These are phyloP conservation scores for Pythium sukuiense DNA, from an alignment of 352 stramenopile genomes.

Conservation along the genomic window DNA sequence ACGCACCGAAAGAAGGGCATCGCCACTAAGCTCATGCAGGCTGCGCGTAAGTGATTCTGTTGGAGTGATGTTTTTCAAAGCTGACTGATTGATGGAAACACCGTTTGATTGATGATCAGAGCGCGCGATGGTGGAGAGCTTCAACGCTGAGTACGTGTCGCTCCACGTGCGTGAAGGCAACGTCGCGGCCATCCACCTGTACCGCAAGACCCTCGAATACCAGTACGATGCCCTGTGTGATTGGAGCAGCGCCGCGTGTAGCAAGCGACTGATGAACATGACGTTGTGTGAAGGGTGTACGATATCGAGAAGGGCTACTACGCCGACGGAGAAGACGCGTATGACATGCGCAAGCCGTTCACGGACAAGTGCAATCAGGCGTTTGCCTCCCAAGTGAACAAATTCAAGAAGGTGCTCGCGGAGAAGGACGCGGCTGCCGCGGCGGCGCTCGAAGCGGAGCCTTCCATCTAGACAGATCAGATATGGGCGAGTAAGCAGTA, in stretches of 20 bases:
- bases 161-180: slow-evolving; percentile 99
- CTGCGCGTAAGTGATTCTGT: slow-evolving; percentile 60
- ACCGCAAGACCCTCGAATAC: slow-evolving; percentile 97
- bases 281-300: slow-evolving; percentile 80
- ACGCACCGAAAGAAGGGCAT: slow-evolving; percentile 97
- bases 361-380: slow-evolving; percentile 87
- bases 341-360: slow-evolving; percentile 97
- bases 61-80: background rate
- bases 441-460: slow-evolving; percentile 27
- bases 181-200: slow-evolving; percentile 97
- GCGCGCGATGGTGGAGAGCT: slow-evolving; percentile 96
- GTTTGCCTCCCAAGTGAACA: slow-evolving; percentile 81
- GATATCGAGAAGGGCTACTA: slow-evolving; percentile 99
- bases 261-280: background rate
- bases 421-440: slow-evolving; percentile 55
- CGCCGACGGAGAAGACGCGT: slow-evolving; percentile 99
- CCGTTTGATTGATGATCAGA: slow-evolving; percentile 40
- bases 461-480: slow-evolving; percentile 21
- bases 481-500: background rate
- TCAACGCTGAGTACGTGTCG: slow-evolving; percentile 98
- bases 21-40: slow-evolving; percentile 98
- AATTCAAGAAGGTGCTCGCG: slow-evolving; percentile 75
- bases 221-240: slow-evolving; percentile 55
- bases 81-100: background rate
- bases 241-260: background rate